phyloP scores from a whole-genome alignment of 331 rosid species.

The Arachis monticola region DNA sequence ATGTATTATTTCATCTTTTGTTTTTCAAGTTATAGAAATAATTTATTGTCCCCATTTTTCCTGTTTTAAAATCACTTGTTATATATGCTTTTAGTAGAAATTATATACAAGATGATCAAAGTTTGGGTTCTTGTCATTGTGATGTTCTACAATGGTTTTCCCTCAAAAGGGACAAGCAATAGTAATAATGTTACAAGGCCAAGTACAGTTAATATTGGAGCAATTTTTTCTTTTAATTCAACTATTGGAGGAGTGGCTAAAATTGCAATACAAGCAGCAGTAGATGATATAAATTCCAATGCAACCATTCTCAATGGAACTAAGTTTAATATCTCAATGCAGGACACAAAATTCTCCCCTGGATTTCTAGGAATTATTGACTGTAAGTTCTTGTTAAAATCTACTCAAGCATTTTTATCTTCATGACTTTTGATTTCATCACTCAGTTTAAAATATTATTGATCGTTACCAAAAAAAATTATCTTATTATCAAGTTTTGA shows the following conservation, averaged over 20 bases:
- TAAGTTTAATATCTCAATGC: slow-evolving; percentile 38
- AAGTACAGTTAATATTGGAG: slow-evolving; percentile 50
- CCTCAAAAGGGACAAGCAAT: slow-evolving; percentile 43
- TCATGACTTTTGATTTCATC: too few species aligned
- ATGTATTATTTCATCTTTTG: too few species aligned
- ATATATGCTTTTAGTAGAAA: too few species aligned
- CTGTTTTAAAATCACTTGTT: too few species aligned
- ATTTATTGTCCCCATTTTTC: too few species aligned
- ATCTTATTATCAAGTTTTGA: too few species aligned
- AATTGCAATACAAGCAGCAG: slow-evolving; percentile 61
- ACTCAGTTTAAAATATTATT: too few species aligned
- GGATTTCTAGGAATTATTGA: slow-evolving; percentile 73
- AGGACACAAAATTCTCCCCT: slow-evolving; percentile 54
- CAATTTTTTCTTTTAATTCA: slow-evolving; percentile 47
- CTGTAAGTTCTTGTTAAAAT: slow-evolving; percentile 45
- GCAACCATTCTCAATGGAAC: slow-evolving; percentile 53
- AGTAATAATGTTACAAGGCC: slow-evolving; percentile 41
- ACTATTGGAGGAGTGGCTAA: slow-evolving; percentile 58
- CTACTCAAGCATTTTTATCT: too few species aligned
- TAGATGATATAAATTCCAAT: slow-evolving; percentile 62
- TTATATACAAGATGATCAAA: slow-evolving; percentile 36
- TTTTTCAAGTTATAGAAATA: too few species aligned
- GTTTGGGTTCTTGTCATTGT: slow-evolving; percentile 49
- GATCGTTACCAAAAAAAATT: too few species aligned
- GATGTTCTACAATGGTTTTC: slow-evolving; percentile 32